phyloP scores from a whole-genome alignment of 1,284 basidiomycete genomes.

The Puccinia sorghi region DNA sequence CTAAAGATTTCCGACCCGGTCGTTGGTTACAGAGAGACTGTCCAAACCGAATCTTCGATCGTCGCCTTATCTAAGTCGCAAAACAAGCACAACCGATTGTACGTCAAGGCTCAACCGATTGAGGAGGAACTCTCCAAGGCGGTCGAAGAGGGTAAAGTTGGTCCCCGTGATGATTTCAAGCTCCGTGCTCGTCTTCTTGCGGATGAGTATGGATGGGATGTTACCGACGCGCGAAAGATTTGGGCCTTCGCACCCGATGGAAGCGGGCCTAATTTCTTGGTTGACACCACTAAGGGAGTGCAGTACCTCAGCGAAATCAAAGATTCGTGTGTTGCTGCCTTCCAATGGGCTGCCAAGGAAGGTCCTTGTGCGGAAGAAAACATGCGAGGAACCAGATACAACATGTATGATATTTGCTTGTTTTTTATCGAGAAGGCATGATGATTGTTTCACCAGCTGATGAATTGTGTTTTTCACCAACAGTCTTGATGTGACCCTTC shows the following conservation, averaged over 20 bases:
- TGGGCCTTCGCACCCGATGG: slow-evolving; percentile 99
- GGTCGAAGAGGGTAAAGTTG: slow-evolving; percentile 85
- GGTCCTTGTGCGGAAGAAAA: slow-evolving; percentile 96
- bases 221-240: slow-evolving; percentile 98
- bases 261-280: slow-evolving; percentile 92
- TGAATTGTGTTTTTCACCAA: not conserved
- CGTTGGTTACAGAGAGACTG: slow-evolving; percentile 97
- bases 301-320: slow-evolving; percentile 94
- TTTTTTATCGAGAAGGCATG: not conserved
- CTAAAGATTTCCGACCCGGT: slow-evolving; percentile 99
- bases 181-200: slow-evolving; percentile 90
- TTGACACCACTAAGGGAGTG: slow-evolving; percentile 98
- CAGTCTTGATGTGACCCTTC: slow-evolving; percentile 62
- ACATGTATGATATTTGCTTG: slow-evolving; percentile 86
- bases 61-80: slow-evolving; percentile 98
- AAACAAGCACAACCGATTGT: slow-evolving; percentile 99
- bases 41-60: slow-evolving; percentile 92
- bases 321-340: slow-evolving; percentile 97
- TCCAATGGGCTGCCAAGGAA: slow-evolving; percentile 99
- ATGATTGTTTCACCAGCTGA: not conserved
- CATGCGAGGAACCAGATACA: slow-evolving; percentile 97
- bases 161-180: slow-evolving; percentile 96
- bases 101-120: slow-evolving; percentile 85
- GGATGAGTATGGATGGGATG: slow-evolving; percentile 97
- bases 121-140: slow-evolving; percentile 91